Base-by-base conservation (phyloP, 805 yeast genomes). In the Henningerozyma blattae region DNA sequence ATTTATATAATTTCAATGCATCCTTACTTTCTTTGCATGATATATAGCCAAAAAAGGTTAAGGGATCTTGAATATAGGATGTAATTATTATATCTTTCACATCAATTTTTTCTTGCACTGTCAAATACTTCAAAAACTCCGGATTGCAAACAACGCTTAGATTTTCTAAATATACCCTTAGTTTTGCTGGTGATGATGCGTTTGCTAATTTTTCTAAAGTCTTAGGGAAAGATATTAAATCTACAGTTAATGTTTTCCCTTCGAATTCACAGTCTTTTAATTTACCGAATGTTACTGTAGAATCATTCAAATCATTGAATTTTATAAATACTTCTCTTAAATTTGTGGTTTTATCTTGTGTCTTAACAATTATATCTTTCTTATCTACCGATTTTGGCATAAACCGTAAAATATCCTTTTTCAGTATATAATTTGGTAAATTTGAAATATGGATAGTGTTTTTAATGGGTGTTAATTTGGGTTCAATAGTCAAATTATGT, bases 81-180 rank as follows among this genome's bases (percentile, higher is more conserved):
- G 39, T 37, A 8, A 52, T 37, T 16, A 37, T 36, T 8, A 53
- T 40, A n/a, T 29, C 36, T 14, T 32, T 33, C 32, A 33, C 32
- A n/a, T 34, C 31, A 14, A 56, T 49, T n/a, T 39, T 42, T 32
- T 54, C 54, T 32, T 45, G 48, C 13, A 35, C 27, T 32, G 54
- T 52, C 18, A 53, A 25, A 15, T 41, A 43, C n/a, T 32, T 20
- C 18, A 56, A 28, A 40, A 55, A 55, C 28, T 46, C 46, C 15
- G 44, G 42, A 15, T 47, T 51, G 27, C 59, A 52, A 22, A 52
- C 38, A 13, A 46, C 36, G 32, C 58, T 52, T 19, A 56, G 34
- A 27, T 52, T 52, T 6, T 41, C 41, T 18, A 56, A 34, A 20
- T 40, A 47, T 2, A 55, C 35, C 1, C 38, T 40, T n/a, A 38